phyloP scores from a whole-genome alignment of 2,329 filamentous ascomycete species.

The Pestalotiopsis sp. region DNA sequence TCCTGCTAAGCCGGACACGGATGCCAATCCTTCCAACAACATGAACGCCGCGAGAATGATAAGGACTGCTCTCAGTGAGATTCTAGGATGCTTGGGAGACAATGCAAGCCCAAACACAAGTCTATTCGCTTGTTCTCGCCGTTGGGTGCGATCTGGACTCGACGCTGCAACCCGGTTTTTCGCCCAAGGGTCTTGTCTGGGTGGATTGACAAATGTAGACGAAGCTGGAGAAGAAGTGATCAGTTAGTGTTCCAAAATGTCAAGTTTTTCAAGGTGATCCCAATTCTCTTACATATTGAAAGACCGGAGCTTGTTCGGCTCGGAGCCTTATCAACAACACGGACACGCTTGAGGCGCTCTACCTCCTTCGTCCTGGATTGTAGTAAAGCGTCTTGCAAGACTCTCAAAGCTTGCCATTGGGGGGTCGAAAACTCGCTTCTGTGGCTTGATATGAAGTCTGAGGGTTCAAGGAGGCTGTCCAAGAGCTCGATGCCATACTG shows the following conservation, averaged over 20 bases:
- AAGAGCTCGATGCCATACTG: background rate
- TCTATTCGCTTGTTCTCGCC: background rate
- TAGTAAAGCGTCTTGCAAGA: background rate
- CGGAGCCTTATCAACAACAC: too few relatives aligned
- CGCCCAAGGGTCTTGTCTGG: background rate
- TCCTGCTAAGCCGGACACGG: background rate
- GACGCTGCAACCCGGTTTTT: background rate
- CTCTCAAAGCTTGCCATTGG: background rate
- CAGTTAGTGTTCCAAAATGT: too few relatives aligned
- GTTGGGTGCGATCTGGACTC: background rate
- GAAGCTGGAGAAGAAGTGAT: too few relatives aligned
- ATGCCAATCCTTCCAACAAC: background rate
- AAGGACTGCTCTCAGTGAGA: background rate
- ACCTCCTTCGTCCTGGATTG: background rate
- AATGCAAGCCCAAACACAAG: background rate
- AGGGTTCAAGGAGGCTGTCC: background rate
- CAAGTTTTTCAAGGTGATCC: too few relatives aligned
- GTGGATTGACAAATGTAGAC: too few relatives aligned
- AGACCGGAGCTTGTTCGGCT: too few relatives aligned
- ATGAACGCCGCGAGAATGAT: background rate
- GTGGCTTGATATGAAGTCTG: background rate
- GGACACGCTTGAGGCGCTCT: background rate
- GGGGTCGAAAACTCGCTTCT: background rate
- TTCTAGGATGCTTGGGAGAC: background rate
- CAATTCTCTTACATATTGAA: too few relatives aligned